Evolutionary conservation across 73 alveolate genomes (phyloP), one percentile per base, ranked within the genome.

Genomic region (Uronychia binucleata): DNA sequence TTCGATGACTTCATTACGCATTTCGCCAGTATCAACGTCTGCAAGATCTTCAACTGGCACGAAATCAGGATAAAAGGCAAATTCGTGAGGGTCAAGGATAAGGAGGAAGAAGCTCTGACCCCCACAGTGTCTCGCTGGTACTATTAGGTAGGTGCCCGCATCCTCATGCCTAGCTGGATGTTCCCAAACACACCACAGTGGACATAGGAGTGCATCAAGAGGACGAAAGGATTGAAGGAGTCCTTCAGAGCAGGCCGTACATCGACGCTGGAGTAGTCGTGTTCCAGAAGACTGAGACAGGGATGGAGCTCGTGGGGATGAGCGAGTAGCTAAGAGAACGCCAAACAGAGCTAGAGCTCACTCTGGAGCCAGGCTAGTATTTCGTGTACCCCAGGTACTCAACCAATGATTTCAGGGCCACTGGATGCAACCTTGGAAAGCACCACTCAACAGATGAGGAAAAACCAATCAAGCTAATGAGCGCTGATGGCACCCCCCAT

Each of bases 181-280:
- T 93, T 30, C 33, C 82, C 58, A 85, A 92, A 30, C 59, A 78
- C 14, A 59, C 94, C 0, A 91, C 87, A 67, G 78, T 95, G 1
- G 77, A 82, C 59, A 83, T 98, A 0, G 96, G 97, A 0, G 82
- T 98, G 29, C 99, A 93, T 88, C 91, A 97, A 88, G 99, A 96
- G 84, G 99, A 98, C 87, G 99, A 97, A 84, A 94, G 98, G 86
- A 87, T 94, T 34, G 82, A 85, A 79, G 98, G 99, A n/a, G 98
- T 93, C 35, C 90, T 85, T 35, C 79, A 86, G 33, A 91, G 97
- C 80, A 94, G 99, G 85, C 95, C 96, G 27, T 93, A 89, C 86
- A 82, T 98, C 59, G 99, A 98, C 96, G 88, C 94, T 26, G 94
- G 97, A n/a, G 34, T 98, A 28, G 93, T 93, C 14, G 77, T 98